Conservation (phyloP, 192 early-diverging fungal species). For the Podila epicladia region DNA sequence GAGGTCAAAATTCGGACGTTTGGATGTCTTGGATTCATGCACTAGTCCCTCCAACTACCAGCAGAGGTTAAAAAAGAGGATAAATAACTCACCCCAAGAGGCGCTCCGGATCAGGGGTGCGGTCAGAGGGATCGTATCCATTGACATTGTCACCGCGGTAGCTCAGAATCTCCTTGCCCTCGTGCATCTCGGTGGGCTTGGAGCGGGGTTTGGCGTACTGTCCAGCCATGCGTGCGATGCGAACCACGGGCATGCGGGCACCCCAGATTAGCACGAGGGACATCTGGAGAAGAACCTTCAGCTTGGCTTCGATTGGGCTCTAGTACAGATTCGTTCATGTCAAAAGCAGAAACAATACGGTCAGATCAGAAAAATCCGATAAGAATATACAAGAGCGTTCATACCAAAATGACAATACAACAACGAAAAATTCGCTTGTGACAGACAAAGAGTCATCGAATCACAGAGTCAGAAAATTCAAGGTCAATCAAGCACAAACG, state of each 20-base stretch:
- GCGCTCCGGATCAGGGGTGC: constrained; percentile 90
- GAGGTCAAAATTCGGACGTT: too few relatives aligned
- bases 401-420: background rate
- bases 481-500: background rate
- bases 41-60: background rate
- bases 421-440: background rate
- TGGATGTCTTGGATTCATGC: background rate
- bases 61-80: background rate
- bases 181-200: constrained; percentile 83
- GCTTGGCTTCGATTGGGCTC: constrained; percentile 90
- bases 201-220: constrained; percentile 99
- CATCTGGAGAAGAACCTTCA: constrained; percentile 98
- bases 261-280: constrained; percentile 94
- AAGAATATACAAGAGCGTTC: constrained; percentile 1
- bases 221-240: constrained; percentile 97
- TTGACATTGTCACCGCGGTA: constrained; percentile 98
- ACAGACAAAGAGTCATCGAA: constrained; percentile 5
- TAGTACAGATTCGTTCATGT: constrained; percentile 35
- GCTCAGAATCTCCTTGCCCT: constrained; percentile 82
- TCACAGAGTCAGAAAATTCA: background rate
- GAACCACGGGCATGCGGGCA: constrained; percentile 86
- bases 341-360: background rate
- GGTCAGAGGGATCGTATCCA: constrained; percentile 85
- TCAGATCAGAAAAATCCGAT: background rate
- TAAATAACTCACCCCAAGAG: constrained; percentile 67